phyloP scores from a whole-genome alignment of 352 stramenopile genomes.

The Phytophthora quininea region DNA sequence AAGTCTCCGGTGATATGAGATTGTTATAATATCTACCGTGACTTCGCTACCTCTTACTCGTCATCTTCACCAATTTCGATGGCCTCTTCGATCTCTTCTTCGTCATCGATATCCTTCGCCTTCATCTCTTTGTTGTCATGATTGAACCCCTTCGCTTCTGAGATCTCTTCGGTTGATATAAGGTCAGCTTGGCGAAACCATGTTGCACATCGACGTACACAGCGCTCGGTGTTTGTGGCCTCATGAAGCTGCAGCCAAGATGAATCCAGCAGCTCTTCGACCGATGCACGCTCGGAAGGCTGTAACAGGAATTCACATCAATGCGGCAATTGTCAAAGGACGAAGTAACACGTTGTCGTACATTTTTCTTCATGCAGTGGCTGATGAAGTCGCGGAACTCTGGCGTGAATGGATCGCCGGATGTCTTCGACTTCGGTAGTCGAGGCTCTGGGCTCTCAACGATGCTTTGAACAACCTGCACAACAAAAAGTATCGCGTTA shows the following conservation, averaged over 20 bases:
- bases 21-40: neutral
- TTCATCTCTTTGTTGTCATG: slow-evolving; percentile 15
- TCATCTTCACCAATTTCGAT: slow-evolving; percentile 32
- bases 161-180: slow-evolving; percentile 2
- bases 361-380: slow-evolving; percentile 70
- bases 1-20: slow-evolving; percentile 2
- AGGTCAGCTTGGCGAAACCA: slow-evolving; percentile 41
- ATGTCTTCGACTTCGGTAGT: slow-evolving; percentile 32
- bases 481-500: neutral
- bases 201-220: slow-evolving; percentile 32
- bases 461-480: slow-evolving; percentile 76
- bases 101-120: slow-evolving; percentile 35
- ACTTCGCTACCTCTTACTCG: slow-evolving; percentile 11
- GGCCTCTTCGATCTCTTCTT: slow-evolving; percentile 64
- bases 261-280: slow-evolving; percentile 57
- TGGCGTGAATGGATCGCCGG: slow-evolving; percentile 40
- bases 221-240: slow-evolving; percentile 43
- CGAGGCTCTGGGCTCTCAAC: slow-evolving; percentile 62
- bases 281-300: slow-evolving; percentile 61
- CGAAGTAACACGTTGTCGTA: slow-evolving; percentile 18
- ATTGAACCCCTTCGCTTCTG: slow-evolving; percentile 15
- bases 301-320: slow-evolving; percentile 20
- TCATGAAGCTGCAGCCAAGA: slow-evolving; percentile 62
- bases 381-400: slow-evolving; percentile 69
- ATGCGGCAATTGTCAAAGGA: neutral